phyloP scores from a whole-genome alignment of 192 early-diverging fungal species.

The Gamsiella multidivaricata region DNA sequence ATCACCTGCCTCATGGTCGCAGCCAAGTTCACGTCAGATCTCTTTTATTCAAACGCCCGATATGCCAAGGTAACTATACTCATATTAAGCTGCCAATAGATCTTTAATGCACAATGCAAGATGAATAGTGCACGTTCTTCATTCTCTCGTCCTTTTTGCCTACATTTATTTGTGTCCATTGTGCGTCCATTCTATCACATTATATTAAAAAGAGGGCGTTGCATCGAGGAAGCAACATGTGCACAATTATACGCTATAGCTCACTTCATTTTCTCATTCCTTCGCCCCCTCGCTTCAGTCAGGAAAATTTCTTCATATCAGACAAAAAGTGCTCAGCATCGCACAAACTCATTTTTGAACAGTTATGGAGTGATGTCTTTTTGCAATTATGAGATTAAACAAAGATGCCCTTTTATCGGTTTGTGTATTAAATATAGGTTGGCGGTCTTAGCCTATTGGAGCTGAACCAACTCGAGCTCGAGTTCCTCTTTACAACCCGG shows the following conservation, averaged over 20 bases:
- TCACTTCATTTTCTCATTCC: too few relatives aligned
- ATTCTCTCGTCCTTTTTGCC: background rate
- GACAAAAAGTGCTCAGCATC: too few relatives aligned
- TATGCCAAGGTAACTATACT: slow-evolving; percentile 70
- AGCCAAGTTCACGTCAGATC: slow-evolving; percentile 80
- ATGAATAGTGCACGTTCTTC: slow-evolving; percentile 20
- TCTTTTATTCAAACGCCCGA: slow-evolving; percentile 77
- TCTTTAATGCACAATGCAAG: background rate
- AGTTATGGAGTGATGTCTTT: too few relatives aligned
- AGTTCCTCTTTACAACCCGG: slow-evolving; percentile 74
- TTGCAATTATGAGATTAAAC: too few relatives aligned
- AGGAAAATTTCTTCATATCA: too few relatives aligned
- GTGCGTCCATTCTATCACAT: too few relatives aligned
- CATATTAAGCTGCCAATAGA: background rate
- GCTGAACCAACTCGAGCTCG: slow-evolving; percentile 80
- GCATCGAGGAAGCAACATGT: too few relatives aligned
- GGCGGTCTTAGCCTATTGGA: slow-evolving; percentile 77
- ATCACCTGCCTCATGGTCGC: slow-evolving; percentile 77
- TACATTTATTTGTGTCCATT: slow-evolving; percentile 1
- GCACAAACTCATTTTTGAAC: too few relatives aligned
- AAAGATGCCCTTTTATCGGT: background rate
- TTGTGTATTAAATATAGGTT: slow-evolving; percentile 55
- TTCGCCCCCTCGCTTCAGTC: too few relatives aligned
- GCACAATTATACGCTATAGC: too few relatives aligned
- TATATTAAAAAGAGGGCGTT: too few relatives aligned